Evolutionary conservation across 176 grass and related monocot species (phyloP).

Genomic region (Rhynchospora pubera): DNA sequence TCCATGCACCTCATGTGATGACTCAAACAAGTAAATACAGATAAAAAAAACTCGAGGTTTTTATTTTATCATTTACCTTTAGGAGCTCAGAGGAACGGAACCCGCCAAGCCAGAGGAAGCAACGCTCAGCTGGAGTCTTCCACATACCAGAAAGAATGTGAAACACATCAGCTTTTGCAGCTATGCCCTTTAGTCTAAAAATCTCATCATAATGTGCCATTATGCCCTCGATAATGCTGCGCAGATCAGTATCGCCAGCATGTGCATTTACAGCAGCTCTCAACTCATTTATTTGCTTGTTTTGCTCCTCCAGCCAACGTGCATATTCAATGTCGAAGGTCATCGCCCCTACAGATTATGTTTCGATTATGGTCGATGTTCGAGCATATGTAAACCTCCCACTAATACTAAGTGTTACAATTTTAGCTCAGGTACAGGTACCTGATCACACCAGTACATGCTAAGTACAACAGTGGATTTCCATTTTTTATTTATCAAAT

Average conservation of each 20-base stretch:
- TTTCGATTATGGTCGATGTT: not conserved
- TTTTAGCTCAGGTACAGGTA: constrained; percentile 4
- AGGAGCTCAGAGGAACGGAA: constrained; percentile 89
- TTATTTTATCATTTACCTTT: constrained; percentile 41
- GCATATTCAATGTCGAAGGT: constrained; percentile 83
- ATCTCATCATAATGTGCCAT: constrained; percentile 91
- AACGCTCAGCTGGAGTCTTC: constrained; percentile 95
- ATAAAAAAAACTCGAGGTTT: not conserved
- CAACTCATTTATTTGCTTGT: constrained; percentile 91
- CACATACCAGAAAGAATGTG: constrained; percentile 99
- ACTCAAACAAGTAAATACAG: not conserved
- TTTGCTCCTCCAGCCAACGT: constrained; percentile 87
- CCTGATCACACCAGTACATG: not conserved
- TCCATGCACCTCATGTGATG: not conserved
- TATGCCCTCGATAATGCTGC: constrained; percentile 63
- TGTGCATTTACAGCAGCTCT: constrained; percentile 90
- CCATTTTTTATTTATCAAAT: not conserved
- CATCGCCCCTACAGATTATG: constrained; percentile 54
- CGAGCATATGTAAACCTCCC: not conserved
- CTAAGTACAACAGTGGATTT: not conserved
- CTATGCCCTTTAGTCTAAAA: constrained; percentile 72
- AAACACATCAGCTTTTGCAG: constrained; percentile 89
- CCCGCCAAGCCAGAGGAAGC: constrained; percentile 91
- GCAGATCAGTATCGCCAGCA: constrained; percentile 76
- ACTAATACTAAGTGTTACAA: not conserved